phyloP scores from a whole-genome alignment of 306 rosid species.

The Crotalaria pallida region DNA sequence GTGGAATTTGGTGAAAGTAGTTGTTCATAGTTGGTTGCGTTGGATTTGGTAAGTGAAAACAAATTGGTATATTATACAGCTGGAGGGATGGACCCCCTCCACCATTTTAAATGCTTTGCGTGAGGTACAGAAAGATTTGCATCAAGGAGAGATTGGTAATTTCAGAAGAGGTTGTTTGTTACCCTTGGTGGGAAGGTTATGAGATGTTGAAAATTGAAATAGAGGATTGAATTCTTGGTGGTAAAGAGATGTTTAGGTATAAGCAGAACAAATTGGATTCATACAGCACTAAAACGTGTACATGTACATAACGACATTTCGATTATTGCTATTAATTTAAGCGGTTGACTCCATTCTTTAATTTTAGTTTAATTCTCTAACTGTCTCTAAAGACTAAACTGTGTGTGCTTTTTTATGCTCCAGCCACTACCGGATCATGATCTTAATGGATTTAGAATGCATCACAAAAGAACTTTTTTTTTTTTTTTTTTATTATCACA shows the following conservation, averaged over 20 bases:
- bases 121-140: slow-evolving; percentile 20
- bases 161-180: slow-evolving; percentile 14
- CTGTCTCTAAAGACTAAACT: not conserved
- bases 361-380: not conserved
- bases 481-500: too few species aligned
- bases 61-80: slow-evolving; percentile 9
- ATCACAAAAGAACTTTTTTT: not conserved
- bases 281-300: slow-evolving; percentile 38
- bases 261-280: slow-evolving; percentile 13
- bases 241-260: slow-evolving; percentile 31
- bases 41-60: slow-evolving; percentile 55
- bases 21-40: slow-evolving; percentile 44
- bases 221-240: slow-evolving; percentile 25
- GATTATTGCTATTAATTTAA: slow-evolving; percentile 26
- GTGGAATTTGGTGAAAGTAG: slow-evolving; percentile 47
- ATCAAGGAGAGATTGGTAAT: slow-evolving; percentile 3
- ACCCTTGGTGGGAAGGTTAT: slow-evolving; percentile 18
- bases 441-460: not conserved
- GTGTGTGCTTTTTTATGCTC: not conserved
- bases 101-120: slow-evolving; percentile 38
- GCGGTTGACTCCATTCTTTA: slow-evolving; percentile 36
- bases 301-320: slow-evolving; percentile 44
- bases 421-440: not conserved
- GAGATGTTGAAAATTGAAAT: not conserved
- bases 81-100: slow-evolving; percentile 10